Conservation (phyloP, 2,329 filamentous ascomycete genomes). For the Emydomyces testavorans region DNA sequence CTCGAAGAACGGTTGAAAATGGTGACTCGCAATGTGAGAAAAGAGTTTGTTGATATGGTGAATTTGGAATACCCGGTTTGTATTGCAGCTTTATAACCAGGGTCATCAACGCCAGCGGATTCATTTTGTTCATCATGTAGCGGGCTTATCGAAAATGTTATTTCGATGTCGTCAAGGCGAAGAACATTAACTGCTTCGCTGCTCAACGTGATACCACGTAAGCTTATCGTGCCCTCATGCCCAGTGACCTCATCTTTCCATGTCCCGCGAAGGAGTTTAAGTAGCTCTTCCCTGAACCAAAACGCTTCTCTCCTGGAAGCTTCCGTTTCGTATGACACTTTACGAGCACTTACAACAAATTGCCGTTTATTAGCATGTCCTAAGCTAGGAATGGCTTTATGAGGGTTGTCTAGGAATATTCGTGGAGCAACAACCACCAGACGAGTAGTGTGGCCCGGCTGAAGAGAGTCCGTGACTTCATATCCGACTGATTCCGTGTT, state of each 20-base stretch:
- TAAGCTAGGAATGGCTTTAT: slow-evolving; percentile 65
- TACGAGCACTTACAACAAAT: slow-evolving; percentile 74
- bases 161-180: slow-evolving; percentile 65
- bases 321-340: slow-evolving; percentile 68
- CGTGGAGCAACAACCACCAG: slow-evolving; percentile 65
- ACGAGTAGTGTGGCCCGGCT: slow-evolving; percentile 55
- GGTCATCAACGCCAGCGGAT: slow-evolving; percentile 14
- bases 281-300: slow-evolving; percentile 77
- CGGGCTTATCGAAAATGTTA: slow-evolving; percentile 40
- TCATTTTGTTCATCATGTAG: slow-evolving; percentile 19
- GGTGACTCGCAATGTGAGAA: slow-evolving; percentile 57
- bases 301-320: slow-evolving; percentile 69
- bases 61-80: slow-evolving; percentile 40
- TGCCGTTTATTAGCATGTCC: slow-evolving; percentile 78
- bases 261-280: slow-evolving; percentile 56
- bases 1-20: slow-evolving; percentile 61
- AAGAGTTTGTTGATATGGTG: slow-evolving; percentile 45
- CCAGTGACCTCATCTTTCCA: slow-evolving; percentile 55
- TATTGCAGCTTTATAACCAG: slow-evolving; percentile 18
- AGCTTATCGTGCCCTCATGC: slow-evolving; percentile 58
- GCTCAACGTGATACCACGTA: slow-evolving; percentile 62
- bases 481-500: slow-evolving; percentile 23
- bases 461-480: slow-evolving; percentile 37
- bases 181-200: slow-evolving; percentile 72
- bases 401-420: slow-evolving; percentile 63